phyloP scores from a whole-genome alignment of 257 asterid species.

The Plantago elongata region DNA sequence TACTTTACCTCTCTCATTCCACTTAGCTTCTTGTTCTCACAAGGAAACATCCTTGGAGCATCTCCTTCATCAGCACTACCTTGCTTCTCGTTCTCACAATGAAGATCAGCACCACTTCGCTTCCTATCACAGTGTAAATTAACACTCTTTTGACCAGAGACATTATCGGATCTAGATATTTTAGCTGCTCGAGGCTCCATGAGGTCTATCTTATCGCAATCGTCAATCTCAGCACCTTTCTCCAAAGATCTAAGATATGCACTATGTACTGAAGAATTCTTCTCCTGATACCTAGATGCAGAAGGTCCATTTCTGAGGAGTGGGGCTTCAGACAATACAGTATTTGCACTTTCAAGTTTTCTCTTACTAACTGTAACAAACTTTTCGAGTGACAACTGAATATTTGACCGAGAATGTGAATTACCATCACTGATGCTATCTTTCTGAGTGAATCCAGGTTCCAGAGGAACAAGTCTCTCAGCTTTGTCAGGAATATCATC shows the following conservation, averaged over 20 bases:
- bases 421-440: slow-evolving; percentile 22
- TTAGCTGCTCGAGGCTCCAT: slow-evolving; percentile 31
- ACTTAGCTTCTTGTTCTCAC: slow-evolving; percentile 20
- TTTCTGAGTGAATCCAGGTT: slow-evolving; percentile 34
- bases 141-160: slow-evolving; percentile 27
- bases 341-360: slow-evolving; percentile 63
- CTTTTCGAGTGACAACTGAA: slow-evolving; percentile 68
- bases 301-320: slow-evolving; percentile 65
- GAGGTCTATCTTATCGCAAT: slow-evolving; percentile 25
- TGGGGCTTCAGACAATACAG: slow-evolving; percentile 75
- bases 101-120: slow-evolving; percentile 27
- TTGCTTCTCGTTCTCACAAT: slow-evolving; percentile 26
- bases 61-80: slow-evolving; percentile 28
- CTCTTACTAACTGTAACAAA: slow-evolving; percentile 73
- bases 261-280: slow-evolving; percentile 28
- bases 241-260: slow-evolving; percentile 33
- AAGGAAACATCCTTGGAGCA: slow-evolving; percentile 27
- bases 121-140: slow-evolving; percentile 32
- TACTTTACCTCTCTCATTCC: slow-evolving; percentile 41
- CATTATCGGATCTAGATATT: slow-evolving; percentile 28
- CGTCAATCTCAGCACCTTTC: slow-evolving; percentile 26
- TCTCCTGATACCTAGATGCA: slow-evolving; percentile 31
- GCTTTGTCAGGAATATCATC: slow-evolving; percentile 34
- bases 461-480: slow-evolving; percentile 26
- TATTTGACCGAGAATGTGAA: slow-evolving; percentile 29